Base-by-base conservation (phyloP, 768 basidiomycete genomes). In the Botryobasidium botryosum region DNA sequence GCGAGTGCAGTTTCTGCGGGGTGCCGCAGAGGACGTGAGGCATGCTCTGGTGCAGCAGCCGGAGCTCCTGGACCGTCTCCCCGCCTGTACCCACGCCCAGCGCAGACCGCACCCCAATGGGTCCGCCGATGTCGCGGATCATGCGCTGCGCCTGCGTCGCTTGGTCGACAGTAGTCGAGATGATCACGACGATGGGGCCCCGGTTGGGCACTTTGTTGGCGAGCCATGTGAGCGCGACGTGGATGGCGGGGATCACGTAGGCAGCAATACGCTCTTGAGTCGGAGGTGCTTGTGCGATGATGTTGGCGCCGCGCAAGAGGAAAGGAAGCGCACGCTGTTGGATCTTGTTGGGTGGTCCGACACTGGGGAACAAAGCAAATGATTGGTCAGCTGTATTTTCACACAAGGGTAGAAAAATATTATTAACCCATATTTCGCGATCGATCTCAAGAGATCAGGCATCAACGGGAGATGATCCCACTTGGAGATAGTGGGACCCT, bases 311-410 rank as follows among this genome's bases (percentile, higher is more conserved):
- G 42, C 81, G 75, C 27, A 97, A 69, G 48, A 99, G 74, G 65
- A 96, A 96, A 5, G 94, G 94, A 40, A 99, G 67, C 36, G 94
- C 91, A 39, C 92, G 75, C 57, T 92, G 88, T 62, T 97, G 94
- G 52, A 99, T 94, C 68, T 99, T 99, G 62, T 96, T 96, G 5
- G 94, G 94, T 2, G 94, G 94, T 1, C 92, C 91, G 50, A 97
- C 79, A 33, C 90, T 91, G 55, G 21, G 46, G 33, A 21, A 49
- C 26, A 46, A 20, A 40, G 20, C 21, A 13, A 10, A 25, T 42
- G 18, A 24, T 36, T 5, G 44, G 17, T 18, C 20, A 26, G n/a
- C 28, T 26, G 23, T 32, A 24, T 18, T 12, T 17, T n/a, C n/a
- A n/a, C n/a, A n/a, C n/a, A n/a, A n/a, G n/a, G n/a, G n/a, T n/a